These are phyloP conservation scores for Hansfordia pulvinata DNA, from an alignment of 2,329 filamentous ascomycete genomes.

Conservation along the genomic window DNA sequence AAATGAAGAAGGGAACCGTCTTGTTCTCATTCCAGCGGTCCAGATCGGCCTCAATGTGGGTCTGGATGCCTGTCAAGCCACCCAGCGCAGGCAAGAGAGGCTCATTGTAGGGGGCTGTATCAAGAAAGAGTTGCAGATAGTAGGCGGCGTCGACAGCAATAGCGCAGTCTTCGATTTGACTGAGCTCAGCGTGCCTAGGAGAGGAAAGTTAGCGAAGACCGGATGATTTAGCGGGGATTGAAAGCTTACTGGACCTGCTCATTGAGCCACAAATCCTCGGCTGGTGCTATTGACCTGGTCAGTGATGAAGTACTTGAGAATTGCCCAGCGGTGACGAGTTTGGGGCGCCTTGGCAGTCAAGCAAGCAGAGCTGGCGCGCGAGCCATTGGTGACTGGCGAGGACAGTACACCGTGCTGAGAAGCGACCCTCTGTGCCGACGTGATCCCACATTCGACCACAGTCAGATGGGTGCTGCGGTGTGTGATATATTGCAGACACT, in stretches of 20 bases:
- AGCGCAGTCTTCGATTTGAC: slow-evolving; percentile 58
- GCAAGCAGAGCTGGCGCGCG: too few species aligned
- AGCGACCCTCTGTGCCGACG: too few species aligned
- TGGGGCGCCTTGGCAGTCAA: too few species aligned
- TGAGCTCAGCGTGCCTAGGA: slow-evolving; percentile 43
- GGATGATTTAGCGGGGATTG: background rate
- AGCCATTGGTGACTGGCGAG: too few species aligned
- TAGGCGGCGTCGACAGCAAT: slow-evolving; percentile 83
- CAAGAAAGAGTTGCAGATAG: slow-evolving; percentile 70
- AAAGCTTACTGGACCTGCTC: slow-evolving; percentile 17
- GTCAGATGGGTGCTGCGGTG: too few species aligned
- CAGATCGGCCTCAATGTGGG: slow-evolving; percentile 65
- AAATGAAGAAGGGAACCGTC: slow-evolving; percentile 77
- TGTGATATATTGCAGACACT: too few species aligned
- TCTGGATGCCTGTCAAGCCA: slow-evolving; percentile 68
- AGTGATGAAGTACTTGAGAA: too few species aligned
- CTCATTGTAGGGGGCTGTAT: slow-evolving; percentile 58
- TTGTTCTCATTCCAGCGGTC: slow-evolving; percentile 54
- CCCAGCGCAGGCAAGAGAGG: slow-evolving; percentile 83
- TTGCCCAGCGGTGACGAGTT: too few species aligned
- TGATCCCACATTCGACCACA: too few species aligned
- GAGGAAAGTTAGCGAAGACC: slow-evolving; percentile 4
- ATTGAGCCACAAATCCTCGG: slow-evolving; percentile 26
- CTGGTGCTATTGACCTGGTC: too few species aligned
- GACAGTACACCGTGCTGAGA: too few species aligned